A percentile compares a stretch with the other conserved stretches of the same genome.
Conservation (phyloP, 805 yeast genomes). For the Priceomyces melissophilus region DNA sequence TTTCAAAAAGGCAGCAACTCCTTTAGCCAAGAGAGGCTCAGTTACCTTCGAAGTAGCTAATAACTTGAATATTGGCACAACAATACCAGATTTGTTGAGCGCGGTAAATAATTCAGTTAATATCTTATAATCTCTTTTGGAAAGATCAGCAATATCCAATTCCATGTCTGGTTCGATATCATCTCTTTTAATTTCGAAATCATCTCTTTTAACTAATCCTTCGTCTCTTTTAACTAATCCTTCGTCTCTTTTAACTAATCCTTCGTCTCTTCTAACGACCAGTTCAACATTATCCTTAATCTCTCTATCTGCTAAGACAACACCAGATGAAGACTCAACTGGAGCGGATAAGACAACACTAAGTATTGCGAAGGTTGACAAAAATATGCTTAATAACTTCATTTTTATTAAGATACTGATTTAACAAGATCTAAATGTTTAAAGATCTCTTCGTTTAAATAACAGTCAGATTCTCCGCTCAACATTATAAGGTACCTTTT, state of each 20-base stretch:
- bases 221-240: background rate
- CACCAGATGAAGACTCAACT: background rate
- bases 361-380: constrained; percentile 1
- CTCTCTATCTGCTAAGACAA: background rate
- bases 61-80: constrained; percentile 15
- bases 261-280: background rate
- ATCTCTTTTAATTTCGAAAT: background rate
- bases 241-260: no score
- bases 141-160: background rate
- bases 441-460: no score
- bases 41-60: constrained; percentile 21
- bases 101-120: constrained; percentile 20
- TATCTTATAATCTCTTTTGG: constrained; percentile 15
- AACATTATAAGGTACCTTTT: no score
- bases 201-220: background rate
- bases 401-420: background rate
- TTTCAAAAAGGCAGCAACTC: constrained; percentile 20
- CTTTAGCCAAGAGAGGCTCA: constrained; percentile 21
- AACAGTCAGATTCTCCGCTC: no score
- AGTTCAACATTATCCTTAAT: background rate
- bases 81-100: constrained; percentile 21
- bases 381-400: constrained; percentile 1
- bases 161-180: background rate
- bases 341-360: constrained; percentile 1
- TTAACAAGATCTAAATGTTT: no score